Conservation (phyloP, 2,329 filamentous ascomycete genomes). For the Pseudocercospora crystallina region DNA sequence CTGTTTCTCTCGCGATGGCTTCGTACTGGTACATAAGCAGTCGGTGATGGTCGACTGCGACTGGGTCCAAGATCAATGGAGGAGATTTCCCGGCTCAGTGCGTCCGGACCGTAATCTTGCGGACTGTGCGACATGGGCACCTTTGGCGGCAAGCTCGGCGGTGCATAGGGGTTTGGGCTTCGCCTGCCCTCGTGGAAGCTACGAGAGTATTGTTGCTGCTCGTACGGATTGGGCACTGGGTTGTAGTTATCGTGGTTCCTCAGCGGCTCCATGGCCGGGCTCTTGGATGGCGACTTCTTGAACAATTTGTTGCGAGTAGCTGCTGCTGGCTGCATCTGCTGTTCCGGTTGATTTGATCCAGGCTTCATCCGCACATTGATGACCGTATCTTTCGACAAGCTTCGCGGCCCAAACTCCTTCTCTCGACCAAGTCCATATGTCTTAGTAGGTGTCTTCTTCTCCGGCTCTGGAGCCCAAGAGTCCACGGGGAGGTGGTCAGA, state of each 20-base stretch:
- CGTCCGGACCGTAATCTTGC: slow-evolving; percentile 48
- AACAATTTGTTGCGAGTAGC: slow-evolving; percentile 61
- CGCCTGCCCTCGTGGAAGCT: slow-evolving; percentile 22
- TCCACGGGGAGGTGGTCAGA: slow-evolving; percentile 77
- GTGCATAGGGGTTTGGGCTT: slow-evolving; percentile 33
- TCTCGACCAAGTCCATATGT: slow-evolving; percentile 37
- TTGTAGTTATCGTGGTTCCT: slow-evolving; percentile 45
- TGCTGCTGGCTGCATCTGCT: slow-evolving; percentile 26
- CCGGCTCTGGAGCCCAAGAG: slow-evolving; percentile 74
- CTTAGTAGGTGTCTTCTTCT: slow-evolving; percentile 52
- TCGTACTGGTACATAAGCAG: slow-evolving; percentile 32
- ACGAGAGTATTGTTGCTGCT: slow-evolving; percentile 49
- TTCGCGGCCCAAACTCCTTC: slow-evolving; percentile 35
- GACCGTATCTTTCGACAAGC: slow-evolving; percentile 32
- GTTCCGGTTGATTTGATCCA: slow-evolving; percentile 36
- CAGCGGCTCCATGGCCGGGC: slow-evolving; percentile 24
- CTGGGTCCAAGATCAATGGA: slow-evolving; percentile 46
- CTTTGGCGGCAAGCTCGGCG: slow-evolving; percentile 22
- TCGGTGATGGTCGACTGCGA: slow-evolving; percentile 15
- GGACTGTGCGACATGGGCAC: slow-evolving; percentile 20
- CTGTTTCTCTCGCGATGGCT: slow-evolving; percentile 33
- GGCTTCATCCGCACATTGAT: slow-evolving; percentile 35
- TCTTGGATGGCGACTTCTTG: slow-evolving; percentile 51
- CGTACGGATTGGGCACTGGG: slow-evolving; percentile 49
- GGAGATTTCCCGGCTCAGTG: slow-evolving; percentile 69